Evolutionary conservation across 192 early-diverging fungal genomes (phyloP).

Genomic region (Coemansia sp.): DNA sequence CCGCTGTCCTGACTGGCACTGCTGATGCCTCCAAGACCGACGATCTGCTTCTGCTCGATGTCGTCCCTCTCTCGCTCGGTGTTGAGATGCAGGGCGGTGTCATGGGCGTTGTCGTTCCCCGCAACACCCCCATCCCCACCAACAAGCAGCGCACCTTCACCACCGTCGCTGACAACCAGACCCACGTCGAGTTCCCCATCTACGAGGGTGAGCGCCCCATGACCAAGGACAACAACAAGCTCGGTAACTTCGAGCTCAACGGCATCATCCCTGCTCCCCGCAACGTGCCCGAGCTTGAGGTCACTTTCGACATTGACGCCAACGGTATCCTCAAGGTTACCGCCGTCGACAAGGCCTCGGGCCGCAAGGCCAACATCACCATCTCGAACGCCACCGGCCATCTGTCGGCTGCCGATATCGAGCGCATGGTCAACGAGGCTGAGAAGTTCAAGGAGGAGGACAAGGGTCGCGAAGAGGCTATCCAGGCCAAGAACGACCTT

Average conservation of each 20-base stretch:
- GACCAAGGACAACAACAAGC: conserved; percentile 90
- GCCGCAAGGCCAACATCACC: conserved; percentile 87
- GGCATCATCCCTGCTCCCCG: conserved; percentile 79
- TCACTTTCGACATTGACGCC: conserved; percentile 82
- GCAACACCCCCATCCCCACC: conserved; percentile 81
- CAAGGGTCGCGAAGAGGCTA: conserved; percentile 66
- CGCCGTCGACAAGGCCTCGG: conserved; percentile 88
- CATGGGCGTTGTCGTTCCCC: conserved; percentile 79
- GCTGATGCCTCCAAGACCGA: conserved; percentile 61
- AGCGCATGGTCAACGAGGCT: conserved; percentile 90
- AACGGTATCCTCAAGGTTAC: conserved; percentile 89
- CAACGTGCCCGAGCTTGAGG: conserved; percentile 72
- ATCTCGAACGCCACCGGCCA: conserved; percentile 94
- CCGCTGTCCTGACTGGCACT: conserved; percentile 69
- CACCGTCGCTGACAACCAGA: conserved; percentile 80
- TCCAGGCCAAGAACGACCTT: conserved; percentile 80
- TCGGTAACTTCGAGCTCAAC: conserved; percentile 79
- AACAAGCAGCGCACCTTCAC: conserved; percentile 80
- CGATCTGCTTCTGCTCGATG: conserved; percentile 79
- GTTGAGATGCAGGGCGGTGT: conserved; percentile 83
- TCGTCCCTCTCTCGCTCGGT: conserved; percentile 81
- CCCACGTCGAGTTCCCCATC: conserved; percentile 80
- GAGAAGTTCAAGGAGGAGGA: conserved; percentile 84
- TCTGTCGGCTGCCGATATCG: conserved; percentile 86
- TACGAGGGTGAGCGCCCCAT: conserved; percentile 85